Percentiles rank a stretch among this genome's conserved stretches.
Evolutionary conservation across 805 yeast genomes (phyloP).

Genomic region (Yamadazyma sp.): DNA sequence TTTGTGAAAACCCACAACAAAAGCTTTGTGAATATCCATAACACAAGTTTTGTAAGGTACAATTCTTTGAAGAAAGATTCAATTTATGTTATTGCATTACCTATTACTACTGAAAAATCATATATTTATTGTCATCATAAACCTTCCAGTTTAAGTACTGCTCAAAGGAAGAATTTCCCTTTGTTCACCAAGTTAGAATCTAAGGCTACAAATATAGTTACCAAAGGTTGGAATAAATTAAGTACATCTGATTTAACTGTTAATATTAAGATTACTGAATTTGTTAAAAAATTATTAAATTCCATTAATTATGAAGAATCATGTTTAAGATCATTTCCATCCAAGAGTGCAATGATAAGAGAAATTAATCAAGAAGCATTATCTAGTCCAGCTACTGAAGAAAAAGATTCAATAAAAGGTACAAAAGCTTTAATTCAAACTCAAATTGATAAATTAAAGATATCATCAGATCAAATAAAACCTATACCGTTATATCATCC

Average conservation of each 20-base stretch:
- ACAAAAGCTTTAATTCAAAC: slow-evolving; percentile 17
- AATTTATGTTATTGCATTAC: slow-evolving; percentile 66
- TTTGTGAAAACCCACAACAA: no score
- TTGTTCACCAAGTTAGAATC: slow-evolving; percentile 41
- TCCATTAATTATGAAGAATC: slow-evolving; percentile 79
- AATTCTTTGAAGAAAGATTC: slow-evolving; percentile 17
- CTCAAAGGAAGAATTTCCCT: slow-evolving; percentile 28
- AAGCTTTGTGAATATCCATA: no score
- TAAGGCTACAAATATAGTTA: slow-evolving; percentile 48
- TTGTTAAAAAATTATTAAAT: slow-evolving; percentile 51
- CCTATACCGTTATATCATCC: slow-evolving; percentile 43
- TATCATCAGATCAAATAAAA: slow-evolving; percentile 28
- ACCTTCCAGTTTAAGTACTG: slow-evolving; percentile 22
- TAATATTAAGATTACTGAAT: slow-evolving; percentile 57
- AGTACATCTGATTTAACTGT: slow-evolving; percentile 50
- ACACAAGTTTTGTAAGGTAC: no score
- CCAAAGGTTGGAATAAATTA: slow-evolving; percentile 61
- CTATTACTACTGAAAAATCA: slow-evolving; percentile 60
- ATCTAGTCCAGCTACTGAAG: not conserved
- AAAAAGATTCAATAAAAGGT: slow-evolving; percentile 3
- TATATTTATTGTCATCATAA: slow-evolving; percentile 68
- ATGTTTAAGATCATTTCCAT: slow-evolving; percentile 73
- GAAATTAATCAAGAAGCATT: slow-evolving; percentile 33
- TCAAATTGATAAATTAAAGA: slow-evolving; percentile 22
- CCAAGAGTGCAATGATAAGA: slow-evolving; percentile 55